Evolutionary conservation across 2,329 filamentous ascomycete genomes (phyloP).

Genomic region (Ramularia endophylla): DNA sequence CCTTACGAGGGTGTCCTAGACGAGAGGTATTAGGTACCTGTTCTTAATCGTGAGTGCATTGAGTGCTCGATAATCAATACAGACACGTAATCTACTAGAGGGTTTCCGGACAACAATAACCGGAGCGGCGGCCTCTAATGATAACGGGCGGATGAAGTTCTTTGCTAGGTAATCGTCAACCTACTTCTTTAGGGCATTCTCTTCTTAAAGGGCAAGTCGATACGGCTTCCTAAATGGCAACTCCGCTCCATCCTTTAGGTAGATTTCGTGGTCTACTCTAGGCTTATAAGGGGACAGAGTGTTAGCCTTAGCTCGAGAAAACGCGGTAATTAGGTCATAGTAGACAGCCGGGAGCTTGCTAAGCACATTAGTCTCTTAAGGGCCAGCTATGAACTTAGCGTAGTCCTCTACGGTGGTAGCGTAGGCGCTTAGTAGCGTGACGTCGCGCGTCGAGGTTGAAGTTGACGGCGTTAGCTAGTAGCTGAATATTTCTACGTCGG

Average conservation of each 20-base stretch:
- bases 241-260: neutral
- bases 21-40: too few species aligned
- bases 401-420: neutral
- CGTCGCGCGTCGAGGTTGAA: too few species aligned
- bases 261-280: neutral
- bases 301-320: neutral
- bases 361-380: neutral
- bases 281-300: neutral
- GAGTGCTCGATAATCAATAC: conserved; percentile 1
- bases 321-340: neutral
- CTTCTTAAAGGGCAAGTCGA: too few species aligned
- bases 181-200: too few species aligned
- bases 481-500: too few species aligned
- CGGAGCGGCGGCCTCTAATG: neutral
- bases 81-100: neutral
- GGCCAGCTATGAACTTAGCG: neutral
- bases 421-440: too few species aligned
- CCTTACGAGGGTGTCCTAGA: too few species aligned
- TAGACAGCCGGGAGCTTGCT: neutral
- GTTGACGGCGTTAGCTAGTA: too few species aligned
- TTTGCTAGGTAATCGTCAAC: neutral
- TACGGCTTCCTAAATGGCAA: neutral
- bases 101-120: neutral
- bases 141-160: neutral
- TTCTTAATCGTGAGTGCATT: neutral